Conservation (phyloP, 2,329 filamentous ascomycete genomes). For the Calonectria naviculata region DNA sequence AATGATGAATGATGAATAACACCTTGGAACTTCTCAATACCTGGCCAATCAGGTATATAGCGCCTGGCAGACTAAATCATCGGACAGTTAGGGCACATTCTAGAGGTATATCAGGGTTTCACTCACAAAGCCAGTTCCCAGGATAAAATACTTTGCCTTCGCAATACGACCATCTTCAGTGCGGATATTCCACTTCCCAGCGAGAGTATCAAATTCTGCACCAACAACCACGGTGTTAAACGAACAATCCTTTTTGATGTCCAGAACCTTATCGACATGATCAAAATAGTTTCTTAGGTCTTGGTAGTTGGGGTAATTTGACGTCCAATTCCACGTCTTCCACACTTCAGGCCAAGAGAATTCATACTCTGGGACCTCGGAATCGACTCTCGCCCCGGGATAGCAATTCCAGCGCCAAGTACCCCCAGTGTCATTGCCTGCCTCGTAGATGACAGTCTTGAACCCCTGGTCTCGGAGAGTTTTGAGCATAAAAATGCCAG, state of each 20-base stretch:
- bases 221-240: constrained; percentile 67
- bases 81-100: neutral
- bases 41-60: constrained; percentile 69
- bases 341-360: constrained; percentile 63
- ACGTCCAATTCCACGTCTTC: constrained; percentile 68
- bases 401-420: constrained; percentile 69
- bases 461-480: constrained; percentile 61
- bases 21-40: constrained; percentile 70
- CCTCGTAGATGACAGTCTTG: constrained; percentile 62
- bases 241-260: constrained; percentile 66
- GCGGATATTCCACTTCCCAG: constrained; percentile 60
- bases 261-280: constrained; percentile 65
- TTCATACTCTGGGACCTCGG: constrained; percentile 64
- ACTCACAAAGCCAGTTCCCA: constrained; percentile 63
- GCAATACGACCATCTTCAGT: constrained; percentile 61
- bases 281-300: constrained; percentile 70
- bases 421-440: constrained; percentile 61
- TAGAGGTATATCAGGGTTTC: too few relatives aligned
- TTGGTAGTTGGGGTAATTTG: constrained; percentile 60
- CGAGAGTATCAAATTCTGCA: constrained; percentile 60
- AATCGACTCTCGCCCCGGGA: constrained; percentile 65
- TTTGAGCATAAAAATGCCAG: constrained; percentile 63
- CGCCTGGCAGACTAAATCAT: constrained; percentile 61
- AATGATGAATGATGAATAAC: constrained; percentile 69
- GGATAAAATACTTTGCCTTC: constrained; percentile 62